These are phyloP conservation scores for Sclerotinia subarctica DNA, from an alignment of 2,329 filamentous ascomycete genomes.

Conservation along the genomic window DNA sequence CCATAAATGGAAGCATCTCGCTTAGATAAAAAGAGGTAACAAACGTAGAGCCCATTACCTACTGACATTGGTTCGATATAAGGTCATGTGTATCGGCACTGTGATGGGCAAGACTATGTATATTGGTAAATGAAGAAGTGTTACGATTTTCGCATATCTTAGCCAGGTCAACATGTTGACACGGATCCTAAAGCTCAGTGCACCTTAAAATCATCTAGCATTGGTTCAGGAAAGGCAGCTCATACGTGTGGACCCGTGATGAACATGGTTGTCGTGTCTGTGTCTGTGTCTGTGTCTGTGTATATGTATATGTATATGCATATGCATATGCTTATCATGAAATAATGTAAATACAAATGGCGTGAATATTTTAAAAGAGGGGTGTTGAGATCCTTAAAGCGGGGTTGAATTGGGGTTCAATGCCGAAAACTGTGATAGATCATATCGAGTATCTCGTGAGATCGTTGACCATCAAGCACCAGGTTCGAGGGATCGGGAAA, in stretches of 20 bases:
- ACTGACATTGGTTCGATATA: neutral
- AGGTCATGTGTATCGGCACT: neutral
- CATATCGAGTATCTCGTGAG: neutral
- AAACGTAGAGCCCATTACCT: neutral
- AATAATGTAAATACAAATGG: neutral
- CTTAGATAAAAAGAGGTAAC: neutral
- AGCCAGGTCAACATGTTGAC: neutral
- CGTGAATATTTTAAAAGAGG: neutral
- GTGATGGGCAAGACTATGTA: neutral
- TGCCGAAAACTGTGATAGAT: neutral
- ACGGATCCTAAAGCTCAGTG: neutral
- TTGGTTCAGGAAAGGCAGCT: neutral
- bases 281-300: neutral
- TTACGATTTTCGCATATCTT: constrained; percentile 9
- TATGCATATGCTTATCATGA: neutral
- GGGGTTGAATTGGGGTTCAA: neutral
- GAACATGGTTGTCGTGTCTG: neutral
- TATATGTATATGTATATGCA: no score
- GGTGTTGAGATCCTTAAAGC: neutral
- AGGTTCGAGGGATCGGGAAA: neutral
- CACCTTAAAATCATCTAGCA: neutral
- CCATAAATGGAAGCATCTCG: neutral
- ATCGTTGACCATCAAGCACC: neutral
- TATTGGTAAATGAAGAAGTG: neutral
- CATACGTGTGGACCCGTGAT: neutral